Conservation (phyloP, 2,329 filamentous ascomycete species). For the Xylariales sp. region DNA sequence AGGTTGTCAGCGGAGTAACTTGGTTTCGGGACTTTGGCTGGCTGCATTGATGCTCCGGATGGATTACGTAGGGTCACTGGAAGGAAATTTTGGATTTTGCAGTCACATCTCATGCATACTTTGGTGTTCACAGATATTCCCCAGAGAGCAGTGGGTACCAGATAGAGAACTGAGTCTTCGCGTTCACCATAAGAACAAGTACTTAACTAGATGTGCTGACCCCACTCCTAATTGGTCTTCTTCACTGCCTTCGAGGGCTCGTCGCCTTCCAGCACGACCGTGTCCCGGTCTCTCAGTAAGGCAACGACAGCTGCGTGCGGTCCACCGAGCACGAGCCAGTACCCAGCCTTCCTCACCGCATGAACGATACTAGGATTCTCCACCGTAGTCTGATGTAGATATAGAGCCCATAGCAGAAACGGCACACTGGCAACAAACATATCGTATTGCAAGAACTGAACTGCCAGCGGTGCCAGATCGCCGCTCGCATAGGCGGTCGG, state of each 20-base stretch:
- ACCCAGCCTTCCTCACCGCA: slow-evolving; percentile 16
- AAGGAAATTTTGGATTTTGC: too few relatives aligned
- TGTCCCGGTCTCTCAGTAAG: slow-evolving; percentile 24
- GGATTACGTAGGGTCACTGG: too few relatives aligned
- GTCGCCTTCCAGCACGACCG: slow-evolving; percentile 22
- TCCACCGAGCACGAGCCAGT: slow-evolving; percentile 23
- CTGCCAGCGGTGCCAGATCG: slow-evolving; percentile 17
- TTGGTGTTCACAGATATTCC: too few relatives aligned
- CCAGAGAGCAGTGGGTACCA: too few relatives aligned
- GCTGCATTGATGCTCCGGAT: too few relatives aligned
- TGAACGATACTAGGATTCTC: slow-evolving; percentile 13
- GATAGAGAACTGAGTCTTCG: too few relatives aligned
- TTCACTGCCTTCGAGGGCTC: slow-evolving; percentile 15
- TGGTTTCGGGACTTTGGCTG: too few relatives aligned
- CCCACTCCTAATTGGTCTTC: slow-evolving; percentile 14
- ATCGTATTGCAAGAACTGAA: slow-evolving; percentile 27
- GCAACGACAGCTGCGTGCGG: slow-evolving; percentile 16
- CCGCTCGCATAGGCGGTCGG: slow-evolving; percentile 16
- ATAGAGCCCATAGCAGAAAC: slow-evolving; percentile 25
- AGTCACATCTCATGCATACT: too few relatives aligned
- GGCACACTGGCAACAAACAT: slow-evolving; percentile 20
- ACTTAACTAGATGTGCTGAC: too few relatives aligned
- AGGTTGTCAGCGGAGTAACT: too few relatives aligned
- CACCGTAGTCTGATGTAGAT: slow-evolving; percentile 21
- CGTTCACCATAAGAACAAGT: too few relatives aligned